These are phyloP conservation scores for Populus tremula DNA, from an alignment of 345 rosid genomes.

Conservation along the genomic window DNA sequence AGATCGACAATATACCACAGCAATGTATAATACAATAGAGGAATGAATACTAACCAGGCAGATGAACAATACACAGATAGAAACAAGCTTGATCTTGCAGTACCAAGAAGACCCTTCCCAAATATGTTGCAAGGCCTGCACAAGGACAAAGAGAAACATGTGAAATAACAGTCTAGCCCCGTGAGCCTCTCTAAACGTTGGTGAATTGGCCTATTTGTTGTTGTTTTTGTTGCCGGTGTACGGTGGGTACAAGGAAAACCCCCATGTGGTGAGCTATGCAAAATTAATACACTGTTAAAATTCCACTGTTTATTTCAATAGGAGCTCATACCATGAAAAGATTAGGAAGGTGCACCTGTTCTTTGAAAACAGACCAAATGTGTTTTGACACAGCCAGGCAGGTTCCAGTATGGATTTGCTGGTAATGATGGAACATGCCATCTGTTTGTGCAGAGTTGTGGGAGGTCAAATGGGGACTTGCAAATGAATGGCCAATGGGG, in stretches of 20 bases:
- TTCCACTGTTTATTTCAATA: not conserved
- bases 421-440: no score
- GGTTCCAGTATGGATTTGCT: no score
- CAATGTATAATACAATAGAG: not conserved
- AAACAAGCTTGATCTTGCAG: slow-evolving; percentile 92
- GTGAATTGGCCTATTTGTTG: no score
- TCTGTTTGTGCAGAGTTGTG: not conserved
- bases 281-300: not conserved
- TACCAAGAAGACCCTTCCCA: slow-evolving; percentile 80
- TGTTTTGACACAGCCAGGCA: no score
- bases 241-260: not conserved
- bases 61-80: slow-evolving; percentile 83
- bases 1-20: not conserved
- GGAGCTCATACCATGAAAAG: not conserved
- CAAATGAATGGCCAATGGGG: not conserved
- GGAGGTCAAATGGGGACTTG: not conserved
- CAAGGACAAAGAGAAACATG: slow-evolving; percentile 13
- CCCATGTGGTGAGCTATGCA: not conserved
- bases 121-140: slow-evolving; percentile 69
- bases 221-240: no score
- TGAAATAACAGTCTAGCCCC: not conserved
- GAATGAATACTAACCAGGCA: slow-evolving; percentile 63
- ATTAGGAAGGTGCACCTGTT: not conserved
- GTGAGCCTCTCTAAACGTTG: no score
- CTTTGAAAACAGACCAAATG: not conserved